Percentiles rank a stretch among this genome's conserved stretches.
These are phyloP conservation scores for Beauveria sp. DNA, from an alignment of 2,329 filamentous ascomycete species.

Conservation along the genomic window DNA sequence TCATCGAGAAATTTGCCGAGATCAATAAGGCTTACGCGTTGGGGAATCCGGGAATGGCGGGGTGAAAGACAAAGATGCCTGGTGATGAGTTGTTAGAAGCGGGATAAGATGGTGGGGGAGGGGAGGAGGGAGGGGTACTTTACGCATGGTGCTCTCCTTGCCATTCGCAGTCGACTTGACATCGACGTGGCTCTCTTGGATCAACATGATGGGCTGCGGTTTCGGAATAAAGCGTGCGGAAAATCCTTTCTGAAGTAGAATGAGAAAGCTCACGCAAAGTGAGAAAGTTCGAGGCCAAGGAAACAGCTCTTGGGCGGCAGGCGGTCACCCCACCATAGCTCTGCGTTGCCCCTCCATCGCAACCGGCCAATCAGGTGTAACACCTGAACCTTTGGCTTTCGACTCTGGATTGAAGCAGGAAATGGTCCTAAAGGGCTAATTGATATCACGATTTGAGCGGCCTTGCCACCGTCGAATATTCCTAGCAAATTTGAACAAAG, in stretches of 20 bases:
- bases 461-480: too few relatives aligned
- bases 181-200: constrained; percentile 46
- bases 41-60: constrained; percentile 75
- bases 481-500: not conserved
- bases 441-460: too few relatives aligned
- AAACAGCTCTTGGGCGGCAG: not conserved
- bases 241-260: not conserved
- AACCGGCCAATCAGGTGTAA: not conserved
- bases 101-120: not conserved
- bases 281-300: not conserved
- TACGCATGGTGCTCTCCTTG: constrained; percentile 48
- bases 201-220: constrained; percentile 34
- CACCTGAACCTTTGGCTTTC: not conserved
- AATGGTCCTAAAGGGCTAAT: too few relatives aligned
- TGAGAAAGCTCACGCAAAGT: not conserved
- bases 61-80: constrained; percentile 89
- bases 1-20: too few relatives aligned
- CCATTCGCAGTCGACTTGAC: constrained; percentile 43
- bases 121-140: constrained; percentile 14
- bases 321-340: not conserved
- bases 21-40: constrained; percentile 51
- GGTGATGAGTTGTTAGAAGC: constrained; percentile 10
- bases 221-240: not conserved
- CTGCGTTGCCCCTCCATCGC: not conserved
- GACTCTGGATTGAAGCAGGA: too few relatives aligned